Evolutionary conservation across 1,139 yeast species (phyloP).

Genomic region (Scheffersomyces insectosa): DNA sequence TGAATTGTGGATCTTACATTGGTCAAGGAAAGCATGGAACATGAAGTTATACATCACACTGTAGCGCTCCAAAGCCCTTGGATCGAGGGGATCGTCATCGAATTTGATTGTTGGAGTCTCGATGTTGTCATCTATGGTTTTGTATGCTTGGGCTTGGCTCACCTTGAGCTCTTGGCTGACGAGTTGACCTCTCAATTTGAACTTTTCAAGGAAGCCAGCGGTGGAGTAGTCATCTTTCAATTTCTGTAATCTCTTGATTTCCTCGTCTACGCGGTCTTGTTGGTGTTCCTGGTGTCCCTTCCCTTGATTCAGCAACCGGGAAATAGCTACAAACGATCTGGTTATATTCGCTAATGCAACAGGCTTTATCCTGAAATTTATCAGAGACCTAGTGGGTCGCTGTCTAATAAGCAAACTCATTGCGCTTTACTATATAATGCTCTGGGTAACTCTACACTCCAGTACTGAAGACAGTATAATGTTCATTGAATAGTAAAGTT

Average conservation of each 20-base stretch:
- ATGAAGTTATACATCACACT: conserved; percentile 22
- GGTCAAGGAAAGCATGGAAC: conserved; percentile 27
- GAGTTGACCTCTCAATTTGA: conserved; percentile 24
- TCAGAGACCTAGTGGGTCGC: neutral
- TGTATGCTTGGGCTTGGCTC: conserved; percentile 22
- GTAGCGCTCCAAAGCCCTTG: conserved; percentile 17
- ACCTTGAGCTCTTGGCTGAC: conserved; percentile 27
- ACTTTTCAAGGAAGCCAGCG: conserved; percentile 29
- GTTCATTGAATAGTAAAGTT: too few relatives aligned
- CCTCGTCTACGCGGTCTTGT: conserved; percentile 18
- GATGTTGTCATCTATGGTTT: conserved; percentile 15
- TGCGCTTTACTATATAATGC: too few relatives aligned
- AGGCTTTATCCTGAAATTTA: neutral
- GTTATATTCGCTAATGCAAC: neutral
- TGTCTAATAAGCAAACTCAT: neutral
- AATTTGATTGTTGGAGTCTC: conserved; percentile 23
- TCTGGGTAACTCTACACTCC: too few relatives aligned
- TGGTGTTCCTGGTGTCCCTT: conserved; percentile 1
- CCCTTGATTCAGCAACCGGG: neutral
- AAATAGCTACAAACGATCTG: neutral
- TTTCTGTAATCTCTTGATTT: conserved; percentile 19
- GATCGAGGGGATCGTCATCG: conserved; percentile 21
- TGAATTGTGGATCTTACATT: conserved; percentile 19
- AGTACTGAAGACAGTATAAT: too few relatives aligned
- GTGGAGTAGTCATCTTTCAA: conserved; percentile 23